Evolutionary conservation across 108 stramenopile genomes (phyloP), one percentile per base, ranked within the genome.

Genomic region (Fistulifera pelliculosa): DNA sequence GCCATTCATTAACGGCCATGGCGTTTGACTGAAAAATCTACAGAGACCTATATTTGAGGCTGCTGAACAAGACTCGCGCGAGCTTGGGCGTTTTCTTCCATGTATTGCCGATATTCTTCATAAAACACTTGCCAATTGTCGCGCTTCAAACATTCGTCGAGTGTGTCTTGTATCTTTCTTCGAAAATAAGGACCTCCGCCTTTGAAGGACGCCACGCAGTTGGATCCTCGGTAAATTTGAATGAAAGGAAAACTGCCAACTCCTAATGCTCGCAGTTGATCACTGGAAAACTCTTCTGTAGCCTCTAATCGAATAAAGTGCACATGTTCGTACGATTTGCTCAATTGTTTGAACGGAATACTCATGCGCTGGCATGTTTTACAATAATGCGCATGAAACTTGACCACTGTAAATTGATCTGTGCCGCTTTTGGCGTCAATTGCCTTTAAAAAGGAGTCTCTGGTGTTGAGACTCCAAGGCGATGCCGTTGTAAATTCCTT

Each of bases 221-320:
- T 18, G 10, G 61, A 56, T 18, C 40, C 17, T 43, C 62, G 61
- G 50, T 69, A 69, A 26, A 69, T 62, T 54, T 69, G 68, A 2
- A 69, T 45, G 51, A 62, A 69, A 0, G 68, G 68, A 53, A 69
- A 69, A 25, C 62, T 69, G 35, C 48, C 42, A 12, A 69, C 57
- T 43, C 68, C 68, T 35, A 69, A 44, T 11, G 41, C 25, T 31
- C 52, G 40, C 42, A 67, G 27, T 38, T 24, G 50, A 15, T 60
- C 24, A 13, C 51, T 14, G 39, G 50, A 49, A 10, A 52, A 51
- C 5, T 58, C 57, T 11, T 56, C 49, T 19, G 52, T n/a, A 1
- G 45, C 57, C 40, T 45, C 44, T 10, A 45, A 21, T 5, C 44
- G 19, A 45, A 45, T 5, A 45, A 18, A 21, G 2, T 18, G 44